These are phyloP conservation scores for Haberlea rhodopensis DNA, from an alignment of 257 asterid genomes.

Conservation along the genomic window DNA sequence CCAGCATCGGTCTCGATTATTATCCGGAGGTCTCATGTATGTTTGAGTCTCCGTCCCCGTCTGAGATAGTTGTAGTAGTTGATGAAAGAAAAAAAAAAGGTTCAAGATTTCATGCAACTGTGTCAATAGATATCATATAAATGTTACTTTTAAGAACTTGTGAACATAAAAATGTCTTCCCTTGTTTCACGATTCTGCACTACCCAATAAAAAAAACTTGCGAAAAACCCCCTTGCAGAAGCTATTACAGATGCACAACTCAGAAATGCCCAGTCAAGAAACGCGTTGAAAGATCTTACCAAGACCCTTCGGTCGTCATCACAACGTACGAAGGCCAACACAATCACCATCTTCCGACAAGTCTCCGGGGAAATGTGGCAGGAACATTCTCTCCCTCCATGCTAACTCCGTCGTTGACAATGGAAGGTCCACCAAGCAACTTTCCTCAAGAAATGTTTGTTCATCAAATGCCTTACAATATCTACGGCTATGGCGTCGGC, in stretches of 20 bases:
- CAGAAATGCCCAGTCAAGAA: constrained; percentile 65
- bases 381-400: constrained; percentile 30
- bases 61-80: too few species aligned
- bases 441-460: constrained; percentile 31
- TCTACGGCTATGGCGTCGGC: constrained; percentile 22
- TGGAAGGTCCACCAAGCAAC: constrained; percentile 18
- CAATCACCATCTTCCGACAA: constrained; percentile 53
- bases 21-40: too few species aligned
- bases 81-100: too few species aligned
- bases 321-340: constrained; percentile 73
- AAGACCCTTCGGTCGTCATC: constrained; percentile 58
- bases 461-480: constrained; percentile 36
- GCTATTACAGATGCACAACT: constrained; percentile 66
- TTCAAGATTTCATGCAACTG: too few species aligned
- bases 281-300: constrained; percentile 60
- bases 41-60: too few species aligned
- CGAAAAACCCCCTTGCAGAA: constrained; percentile 35
- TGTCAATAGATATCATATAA: too few species aligned
- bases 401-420: constrained; percentile 15
- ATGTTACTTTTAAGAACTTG: too few species aligned
- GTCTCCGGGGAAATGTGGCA: constrained; percentile 39
- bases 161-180: too few species aligned
- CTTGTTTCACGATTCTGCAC: neutral
- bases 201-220: neutral
- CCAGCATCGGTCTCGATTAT: too few species aligned